phyloP scores from a whole-genome alignment of 352 stramenopile genomes.

The Pythium biforme region DNA sequence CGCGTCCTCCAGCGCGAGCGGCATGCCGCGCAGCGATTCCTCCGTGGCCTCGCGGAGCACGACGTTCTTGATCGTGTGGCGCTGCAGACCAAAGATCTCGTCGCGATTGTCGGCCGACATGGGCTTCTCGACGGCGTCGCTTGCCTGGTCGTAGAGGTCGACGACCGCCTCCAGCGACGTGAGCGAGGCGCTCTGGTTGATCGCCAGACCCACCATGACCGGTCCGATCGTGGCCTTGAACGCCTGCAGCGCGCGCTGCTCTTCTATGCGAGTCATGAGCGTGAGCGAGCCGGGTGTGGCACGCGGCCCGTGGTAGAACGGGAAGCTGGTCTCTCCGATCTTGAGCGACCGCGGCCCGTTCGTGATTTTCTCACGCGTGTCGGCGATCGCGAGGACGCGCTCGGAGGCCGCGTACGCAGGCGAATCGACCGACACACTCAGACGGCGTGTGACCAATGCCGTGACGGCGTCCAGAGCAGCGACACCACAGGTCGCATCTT shows the following conservation, averaged over 20 bases:
- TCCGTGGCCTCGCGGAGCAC: background rate
- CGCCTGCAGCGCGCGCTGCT: constrained; percentile 23
- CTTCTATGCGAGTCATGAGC: constrained; percentile 30
- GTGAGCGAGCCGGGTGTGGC: constrained; percentile 24
- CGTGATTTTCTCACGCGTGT: constrained; percentile 29
- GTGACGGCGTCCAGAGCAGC: too few relatives aligned
- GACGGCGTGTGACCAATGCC: background rate
- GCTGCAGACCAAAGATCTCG: constrained; percentile 36
- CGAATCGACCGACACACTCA: background rate
- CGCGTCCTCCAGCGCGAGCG: background rate
- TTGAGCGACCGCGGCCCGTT: constrained; percentile 32
- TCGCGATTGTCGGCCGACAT: constrained; percentile 36
- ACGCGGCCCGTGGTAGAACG: constrained; percentile 13
- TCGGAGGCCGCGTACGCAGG: background rate
- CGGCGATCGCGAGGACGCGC: constrained; percentile 18
- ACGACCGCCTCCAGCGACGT: constrained; percentile 8
- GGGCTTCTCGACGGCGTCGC: constrained; percentile 22
- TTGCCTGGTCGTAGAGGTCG: constrained; percentile 14
- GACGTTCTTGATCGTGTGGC: constrained; percentile 30
- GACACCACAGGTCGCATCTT: too few relatives aligned
- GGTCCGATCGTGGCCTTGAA: constrained; percentile 27
- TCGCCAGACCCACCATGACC: constrained; percentile 22
- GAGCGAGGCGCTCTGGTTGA: constrained; percentile 11
- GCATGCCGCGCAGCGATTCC: background rate
- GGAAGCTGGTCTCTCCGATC: constrained; percentile 25